phyloP scores from a whole-genome alignment of 306 rosid species.

The Cajanus cajan region DNA sequence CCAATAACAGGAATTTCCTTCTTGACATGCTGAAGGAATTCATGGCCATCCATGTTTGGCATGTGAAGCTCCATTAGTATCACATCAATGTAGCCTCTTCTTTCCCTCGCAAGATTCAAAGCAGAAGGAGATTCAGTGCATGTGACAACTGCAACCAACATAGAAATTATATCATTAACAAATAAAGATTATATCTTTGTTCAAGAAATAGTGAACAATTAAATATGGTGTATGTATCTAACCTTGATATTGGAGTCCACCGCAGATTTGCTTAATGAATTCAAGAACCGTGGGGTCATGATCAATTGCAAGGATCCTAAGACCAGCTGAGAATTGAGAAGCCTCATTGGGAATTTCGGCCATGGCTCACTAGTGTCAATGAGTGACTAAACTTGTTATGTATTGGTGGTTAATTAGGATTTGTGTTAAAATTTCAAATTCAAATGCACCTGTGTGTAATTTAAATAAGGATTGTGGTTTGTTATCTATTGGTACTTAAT shows the following conservation, averaged over 20 bases:
- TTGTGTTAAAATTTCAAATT: too few species aligned
- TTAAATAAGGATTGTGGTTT: too few species aligned
- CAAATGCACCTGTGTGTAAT: too few species aligned
- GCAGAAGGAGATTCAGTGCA: constrained; percentile 46
- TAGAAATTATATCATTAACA: background rate
- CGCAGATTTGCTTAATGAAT: constrained; percentile 40
- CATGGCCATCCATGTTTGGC: constrained; percentile 62
- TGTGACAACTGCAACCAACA: constrained; percentile 39
- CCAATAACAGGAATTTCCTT: constrained; percentile 63
- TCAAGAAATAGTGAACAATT: background rate
- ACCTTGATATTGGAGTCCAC: constrained; percentile 50
- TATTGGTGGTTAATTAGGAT: too few species aligned
- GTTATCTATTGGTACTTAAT: too few species aligned
- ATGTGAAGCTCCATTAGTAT: constrained; percentile 63
- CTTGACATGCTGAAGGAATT: constrained; percentile 46
- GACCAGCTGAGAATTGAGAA: constrained; percentile 41
- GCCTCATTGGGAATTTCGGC: constrained; percentile 13
- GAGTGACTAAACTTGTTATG: background rate
- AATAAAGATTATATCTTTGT: background rate
- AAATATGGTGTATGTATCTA: background rate
- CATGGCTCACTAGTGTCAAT: background rate
- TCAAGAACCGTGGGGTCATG: constrained; percentile 41
- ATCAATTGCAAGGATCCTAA: constrained; percentile 65
- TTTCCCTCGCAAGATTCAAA: constrained; percentile 47
- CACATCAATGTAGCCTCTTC: constrained; percentile 47